Evolutionary conservation across 345 rosid species (phyloP), one percentile per base, ranked within the genome.

Genomic region (Acer yangbiense): DNA sequence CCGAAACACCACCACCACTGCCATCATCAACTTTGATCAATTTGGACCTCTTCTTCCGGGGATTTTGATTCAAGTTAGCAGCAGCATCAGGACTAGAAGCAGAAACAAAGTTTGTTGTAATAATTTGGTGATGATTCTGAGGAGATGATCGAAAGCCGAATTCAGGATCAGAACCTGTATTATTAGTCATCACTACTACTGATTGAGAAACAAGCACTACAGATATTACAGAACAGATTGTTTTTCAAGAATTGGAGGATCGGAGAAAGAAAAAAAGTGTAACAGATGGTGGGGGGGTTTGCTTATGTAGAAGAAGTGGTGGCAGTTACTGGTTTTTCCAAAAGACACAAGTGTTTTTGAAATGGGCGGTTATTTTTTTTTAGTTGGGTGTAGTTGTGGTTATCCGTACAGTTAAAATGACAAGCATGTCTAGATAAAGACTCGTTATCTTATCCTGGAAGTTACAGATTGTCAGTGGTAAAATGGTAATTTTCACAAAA

Each of bases 21-120:
- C 63, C 23, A 21, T 78, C 82, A n/a, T 78, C 82, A n/a, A 81
- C 58, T 54, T 77, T 81, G 61, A 80, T 48, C 76, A 81, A 68
- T 55, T 76, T 88, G 70, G 92, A 74, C 10, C 93, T 86, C 75
- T 88, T 93, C 82, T 82, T 93, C 9, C 82, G 81, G 3, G 85
- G 85, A 41, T 85, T 89, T 6, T 78, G 83, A 27, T 71, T 62
- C 72, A 72, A 77, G 72, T 73, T 58, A 57, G 78, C 71, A 65
- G 77, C 54, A 62, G 73, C 71, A 65, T 78, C 58, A 62, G 73
- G 73, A 35, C 73, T 71, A 3, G 84, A 72, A 32, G 83, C 72
- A 68, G 90, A 84, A 79, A 76, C 75, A 55, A 84, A 64, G 4
- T 74, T 58, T 39, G 79, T 79, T 29, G 79, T 79, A 69, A 73